Conservation (phyloP, 768 basidiomycete genomes). For the Naematelia aurantialba region DNA sequence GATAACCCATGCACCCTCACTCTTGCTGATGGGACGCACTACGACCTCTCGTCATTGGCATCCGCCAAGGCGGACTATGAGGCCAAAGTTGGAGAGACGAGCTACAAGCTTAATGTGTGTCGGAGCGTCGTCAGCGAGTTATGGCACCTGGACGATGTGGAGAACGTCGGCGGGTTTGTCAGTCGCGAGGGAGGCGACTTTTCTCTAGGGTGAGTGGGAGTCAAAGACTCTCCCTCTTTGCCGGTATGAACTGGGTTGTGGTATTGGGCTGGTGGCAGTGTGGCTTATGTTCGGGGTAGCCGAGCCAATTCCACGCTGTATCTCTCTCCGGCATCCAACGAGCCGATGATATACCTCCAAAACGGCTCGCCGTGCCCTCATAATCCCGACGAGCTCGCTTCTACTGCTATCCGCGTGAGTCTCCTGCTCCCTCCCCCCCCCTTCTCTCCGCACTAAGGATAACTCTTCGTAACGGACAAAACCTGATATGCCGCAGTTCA, state of each 20-base stretch:
- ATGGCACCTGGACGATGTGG: constrained; percentile 42
- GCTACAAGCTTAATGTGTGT: constrained; percentile 47
- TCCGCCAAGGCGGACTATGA: constrained; percentile 39
- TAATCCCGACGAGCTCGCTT: constrained; percentile 56
- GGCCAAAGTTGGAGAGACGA: constrained; percentile 28
- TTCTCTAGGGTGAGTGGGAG: constrained; percentile 40
- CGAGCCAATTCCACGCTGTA: constrained; percentile 62
- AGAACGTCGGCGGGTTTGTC: constrained; percentile 40
- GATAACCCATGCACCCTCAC: constrained; percentile 41
- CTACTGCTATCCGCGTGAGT: constrained; percentile 58
- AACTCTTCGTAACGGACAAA: too few relatives aligned
- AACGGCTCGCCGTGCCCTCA: constrained; percentile 64
- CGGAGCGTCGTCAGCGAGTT: constrained; percentile 43
- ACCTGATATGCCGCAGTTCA: too few relatives aligned
- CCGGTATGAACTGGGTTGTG: background rate
- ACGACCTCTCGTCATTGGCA: constrained; percentile 43
- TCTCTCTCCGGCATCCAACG: constrained; percentile 54
- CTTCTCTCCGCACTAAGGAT: too few relatives aligned
- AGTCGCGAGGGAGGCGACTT: constrained; percentile 40
- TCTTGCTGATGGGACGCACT: constrained; percentile 44
- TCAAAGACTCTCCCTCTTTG: background rate
- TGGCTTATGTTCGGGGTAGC: constrained; percentile 50
- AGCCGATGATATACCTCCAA: constrained; percentile 60
- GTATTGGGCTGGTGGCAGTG: background rate
- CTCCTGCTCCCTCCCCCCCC: too few relatives aligned